Conservation (phyloP, 306 rosid species). For the Notholithocarpus densiflorus region DNA sequence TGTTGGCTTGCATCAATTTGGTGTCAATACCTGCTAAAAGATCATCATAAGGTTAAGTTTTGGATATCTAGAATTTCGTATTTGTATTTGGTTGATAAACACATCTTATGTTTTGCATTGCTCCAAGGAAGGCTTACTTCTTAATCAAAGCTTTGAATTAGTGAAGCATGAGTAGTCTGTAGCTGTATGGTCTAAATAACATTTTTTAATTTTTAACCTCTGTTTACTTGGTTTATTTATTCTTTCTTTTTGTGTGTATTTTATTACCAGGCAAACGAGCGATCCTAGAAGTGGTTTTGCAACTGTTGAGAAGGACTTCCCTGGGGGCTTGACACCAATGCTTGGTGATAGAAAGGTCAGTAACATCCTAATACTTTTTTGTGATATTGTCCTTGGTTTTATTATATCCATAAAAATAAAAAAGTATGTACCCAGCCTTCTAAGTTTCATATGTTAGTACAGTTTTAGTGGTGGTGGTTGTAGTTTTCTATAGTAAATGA, state of each 20-base stretch:
- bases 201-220: neutral
- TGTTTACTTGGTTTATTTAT: neutral
- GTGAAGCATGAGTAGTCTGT: neutral
- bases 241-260: neutral
- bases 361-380: neutral
- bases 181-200: neutral
- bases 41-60: neutral
- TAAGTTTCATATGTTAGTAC: neutral
- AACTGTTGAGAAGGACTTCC: constrained; percentile 88
- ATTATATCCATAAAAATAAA: neutral
- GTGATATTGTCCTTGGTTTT: neutral
- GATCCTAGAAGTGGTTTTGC: constrained; percentile 97
- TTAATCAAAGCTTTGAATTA: constrained; percentile 3
- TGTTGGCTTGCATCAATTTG: neutral
- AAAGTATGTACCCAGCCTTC: neutral
- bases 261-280: constrained; percentile 75
- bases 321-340: constrained; percentile 96
- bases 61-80: neutral
- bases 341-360: constrained; percentile 90
- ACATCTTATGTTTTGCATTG: neutral
- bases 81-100: neutral
- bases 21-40: neutral
- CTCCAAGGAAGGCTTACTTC: neutral
- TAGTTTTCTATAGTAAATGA: neutral
- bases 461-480: neutral